These are phyloP conservation scores for Apiospora pterosperma DNA, from an alignment of 2,329 filamentous ascomycete species.

Conservation along the genomic window DNA sequence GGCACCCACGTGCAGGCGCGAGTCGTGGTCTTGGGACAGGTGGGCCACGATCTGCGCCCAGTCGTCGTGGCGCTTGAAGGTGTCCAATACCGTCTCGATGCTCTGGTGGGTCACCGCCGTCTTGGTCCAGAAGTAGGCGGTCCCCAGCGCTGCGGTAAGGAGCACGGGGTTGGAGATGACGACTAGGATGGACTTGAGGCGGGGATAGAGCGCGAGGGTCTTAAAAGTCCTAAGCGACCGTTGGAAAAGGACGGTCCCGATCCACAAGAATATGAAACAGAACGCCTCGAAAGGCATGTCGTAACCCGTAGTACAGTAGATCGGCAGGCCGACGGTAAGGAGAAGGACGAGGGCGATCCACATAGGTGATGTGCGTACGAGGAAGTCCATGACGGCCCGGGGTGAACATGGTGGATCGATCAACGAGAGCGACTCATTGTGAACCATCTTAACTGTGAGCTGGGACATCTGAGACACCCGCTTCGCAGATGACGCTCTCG, in stretches of 20 bases:
- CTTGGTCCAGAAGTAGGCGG: constrained; percentile 27
- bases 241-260: constrained; percentile 22
- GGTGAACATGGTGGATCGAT: constrained; percentile 1
- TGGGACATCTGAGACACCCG: constrained; percentile 14
- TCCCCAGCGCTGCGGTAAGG: constrained; percentile 22
- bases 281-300: constrained; percentile 24
- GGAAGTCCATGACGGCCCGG: constrained; percentile 13
- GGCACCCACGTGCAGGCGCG: constrained; percentile 21
- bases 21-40: constrained; percentile 9
- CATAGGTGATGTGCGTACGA: constrained; percentile 21
- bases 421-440: constrained; percentile 14
- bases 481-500: constrained; percentile 9
- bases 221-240: constrained; percentile 18
- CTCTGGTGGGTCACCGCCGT: constrained; percentile 14
- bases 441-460: constrained; percentile 12
- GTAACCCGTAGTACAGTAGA: constrained; percentile 20
- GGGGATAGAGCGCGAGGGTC: constrained; percentile 13
- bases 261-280: constrained; percentile 25
- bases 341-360: constrained; percentile 24
- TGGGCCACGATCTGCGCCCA: constrained; percentile 20
- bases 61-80: constrained; percentile 22
- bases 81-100: constrained; percentile 16
- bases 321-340: constrained; percentile 20
- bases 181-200: constrained; percentile 14
- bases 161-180: constrained; percentile 26